Percentiles rank a stretch among this genome's conserved stretches.
Evolutionary conservation across 306 rosid genomes (phyloP).

Genomic region (Dryas drummondii): DNA sequence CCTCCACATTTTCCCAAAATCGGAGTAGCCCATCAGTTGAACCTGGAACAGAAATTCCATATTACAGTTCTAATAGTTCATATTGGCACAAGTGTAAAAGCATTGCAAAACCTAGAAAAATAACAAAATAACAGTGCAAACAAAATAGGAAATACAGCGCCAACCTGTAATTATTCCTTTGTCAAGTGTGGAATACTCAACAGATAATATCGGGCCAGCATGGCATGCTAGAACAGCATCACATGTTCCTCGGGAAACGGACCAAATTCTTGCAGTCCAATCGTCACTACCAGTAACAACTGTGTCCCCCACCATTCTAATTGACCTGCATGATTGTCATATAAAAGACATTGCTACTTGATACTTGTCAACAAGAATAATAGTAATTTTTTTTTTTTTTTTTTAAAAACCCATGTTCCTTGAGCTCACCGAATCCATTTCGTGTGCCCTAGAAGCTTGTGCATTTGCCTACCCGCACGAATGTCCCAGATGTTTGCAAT

Average conservation of each 20-base stretch:
- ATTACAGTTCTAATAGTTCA: not conserved
- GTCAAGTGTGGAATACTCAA: constrained; percentile 88
- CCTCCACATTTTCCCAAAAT: constrained; percentile 97
- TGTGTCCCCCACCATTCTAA: constrained; percentile 95
- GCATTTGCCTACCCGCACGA: constrained; percentile 89
- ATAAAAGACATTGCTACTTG: constrained; percentile 18
- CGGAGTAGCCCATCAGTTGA: constrained; percentile 92
- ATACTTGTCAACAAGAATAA: constrained; percentile 7
- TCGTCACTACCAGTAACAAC: constrained; percentile 95
- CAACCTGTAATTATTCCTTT: constrained; percentile 87
- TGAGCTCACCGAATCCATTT: constrained; percentile 83
- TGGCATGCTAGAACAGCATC: constrained; percentile 99
- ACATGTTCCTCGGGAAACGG: constrained; percentile 89
- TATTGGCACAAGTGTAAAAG: not conserved
- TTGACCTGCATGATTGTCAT: constrained; percentile 62
- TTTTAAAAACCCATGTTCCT: constrained; percentile 5
- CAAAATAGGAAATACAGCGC: constrained; percentile 12
- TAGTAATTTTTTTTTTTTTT: too few relatives aligned
- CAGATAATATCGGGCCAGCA: constrained; percentile 90
- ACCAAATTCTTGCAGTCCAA: constrained; percentile 98
- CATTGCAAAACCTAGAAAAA: not conserved
- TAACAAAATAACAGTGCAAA: constrained; percentile 13
- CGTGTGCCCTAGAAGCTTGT: constrained; percentile 90
- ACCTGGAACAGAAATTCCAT: constrained; percentile 58
- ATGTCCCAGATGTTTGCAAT: constrained; percentile 95